These are phyloP conservation scores for Hypholoma fasciculare DNA, from an alignment of 768 basidiomycete genomes.

Conservation along the genomic window DNA sequence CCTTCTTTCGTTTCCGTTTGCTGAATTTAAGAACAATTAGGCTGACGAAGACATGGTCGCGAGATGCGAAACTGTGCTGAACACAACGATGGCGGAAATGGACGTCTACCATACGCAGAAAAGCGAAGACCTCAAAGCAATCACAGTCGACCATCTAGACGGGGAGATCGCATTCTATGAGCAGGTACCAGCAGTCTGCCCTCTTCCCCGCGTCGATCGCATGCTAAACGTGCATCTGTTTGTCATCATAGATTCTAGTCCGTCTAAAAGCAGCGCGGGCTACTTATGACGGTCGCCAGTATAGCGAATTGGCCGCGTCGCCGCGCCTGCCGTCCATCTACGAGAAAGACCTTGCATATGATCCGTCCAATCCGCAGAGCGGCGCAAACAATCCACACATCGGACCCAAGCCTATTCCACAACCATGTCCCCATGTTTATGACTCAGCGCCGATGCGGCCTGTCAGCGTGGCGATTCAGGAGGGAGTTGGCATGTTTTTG, in stretches of 20 bases:
- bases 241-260: constrained; percentile 44
- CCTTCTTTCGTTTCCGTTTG: neutral
- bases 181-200: constrained; percentile 40
- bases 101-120: constrained; percentile 78
- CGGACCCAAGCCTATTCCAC: constrained; percentile 49
- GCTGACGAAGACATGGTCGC: constrained; percentile 64
- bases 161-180: constrained; percentile 78
- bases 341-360: constrained; percentile 59
- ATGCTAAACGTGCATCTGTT: neutral
- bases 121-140: constrained; percentile 59
- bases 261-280: constrained; percentile 59
- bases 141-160: constrained; percentile 71
- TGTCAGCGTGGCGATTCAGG: constrained; percentile 73
- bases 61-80: constrained; percentile 86
- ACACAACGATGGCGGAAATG: constrained; percentile 88
- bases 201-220: neutral
- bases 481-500: constrained; percentile 66
- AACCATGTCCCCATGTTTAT: constrained; percentile 79
- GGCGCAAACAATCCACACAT: constrained; percentile 44
- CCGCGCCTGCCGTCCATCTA: constrained; percentile 72
- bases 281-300: constrained; percentile 49
- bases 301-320: constrained; percentile 44
- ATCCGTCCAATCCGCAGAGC: constrained; percentile 15
- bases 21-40: constrained; percentile 27
- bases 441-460: constrained; percentile 76